These are phyloP conservation scores for Escovopsis weberi DNA, from an alignment of 2,329 filamentous ascomycete genomes.

Conservation along the genomic window DNA sequence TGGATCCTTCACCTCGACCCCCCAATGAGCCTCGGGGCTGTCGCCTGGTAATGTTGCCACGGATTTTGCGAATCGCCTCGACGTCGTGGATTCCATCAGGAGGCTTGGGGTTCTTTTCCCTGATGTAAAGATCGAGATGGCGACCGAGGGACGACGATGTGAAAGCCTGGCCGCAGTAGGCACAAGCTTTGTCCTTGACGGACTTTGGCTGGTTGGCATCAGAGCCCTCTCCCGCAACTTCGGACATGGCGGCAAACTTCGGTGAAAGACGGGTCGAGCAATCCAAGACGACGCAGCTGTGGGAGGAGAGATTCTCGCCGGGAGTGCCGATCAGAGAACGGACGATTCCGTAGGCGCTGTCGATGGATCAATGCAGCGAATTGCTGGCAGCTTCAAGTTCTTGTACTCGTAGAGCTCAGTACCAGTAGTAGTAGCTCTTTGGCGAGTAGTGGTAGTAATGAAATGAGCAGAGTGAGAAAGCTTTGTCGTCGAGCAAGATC, in stretches of 20 bases:
- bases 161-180: conserved; percentile 78
- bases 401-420: not conserved
- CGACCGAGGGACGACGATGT: conserved; percentile 88
- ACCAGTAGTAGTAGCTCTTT: conserved; percentile 1
- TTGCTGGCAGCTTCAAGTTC: too few relatives aligned
- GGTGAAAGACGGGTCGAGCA: conserved; percentile 1
- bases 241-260: conserved; percentile 16
- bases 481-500: conserved; percentile 1
- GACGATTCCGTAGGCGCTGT: too few relatives aligned
- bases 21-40: conserved; percentile 56
- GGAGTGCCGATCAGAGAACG: too few relatives aligned
- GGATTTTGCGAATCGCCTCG: conserved; percentile 70
- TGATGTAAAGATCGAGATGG: conserved; percentile 88
- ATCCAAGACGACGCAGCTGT: not conserved
- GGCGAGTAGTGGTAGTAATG: not conserved
- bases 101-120: conserved; percentile 79
- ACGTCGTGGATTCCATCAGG: conserved; percentile 82
- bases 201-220: conserved; percentile 31
- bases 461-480: conserved; percentile 1
- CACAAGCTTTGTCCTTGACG: conserved; percentile 74
- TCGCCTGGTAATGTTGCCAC: conserved; percentile 73
- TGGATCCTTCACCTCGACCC: conserved; percentile 44
- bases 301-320: too few relatives aligned
- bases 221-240: conserved; percentile 17
- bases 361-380: too few relatives aligned